Percentiles rank a stretch among this genome's conserved stretches.
phyloP scores from a whole-genome alignment of 1,139 yeast species.

The Blastobotrys aristatus region DNA sequence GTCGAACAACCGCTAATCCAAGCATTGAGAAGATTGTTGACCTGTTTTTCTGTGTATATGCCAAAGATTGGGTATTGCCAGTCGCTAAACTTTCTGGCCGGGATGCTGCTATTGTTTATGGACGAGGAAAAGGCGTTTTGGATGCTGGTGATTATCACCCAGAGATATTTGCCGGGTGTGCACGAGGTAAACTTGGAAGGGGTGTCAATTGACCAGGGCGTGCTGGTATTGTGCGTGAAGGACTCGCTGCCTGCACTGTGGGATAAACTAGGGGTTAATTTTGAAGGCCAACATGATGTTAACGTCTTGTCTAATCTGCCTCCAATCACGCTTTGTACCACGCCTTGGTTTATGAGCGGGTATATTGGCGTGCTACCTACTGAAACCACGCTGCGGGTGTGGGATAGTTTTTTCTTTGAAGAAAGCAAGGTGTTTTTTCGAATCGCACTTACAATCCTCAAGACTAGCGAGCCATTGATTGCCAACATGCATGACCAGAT shows the following conservation, averaged over 20 bases:
- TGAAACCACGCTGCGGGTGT: conserved; percentile 78
- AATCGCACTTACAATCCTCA: conserved; percentile 76
- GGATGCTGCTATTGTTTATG: conserved; percentile 73
- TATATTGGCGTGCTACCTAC: conserved; percentile 85
- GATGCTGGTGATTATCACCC: conserved; percentile 91
- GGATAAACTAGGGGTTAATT: conserved; percentile 45
- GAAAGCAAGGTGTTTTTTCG: conserved; percentile 85
- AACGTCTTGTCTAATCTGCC: conserved; percentile 75
- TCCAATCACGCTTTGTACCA: conserved; percentile 86
- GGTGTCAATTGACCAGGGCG: conserved; percentile 93
- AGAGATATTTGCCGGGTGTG: conserved; percentile 80
- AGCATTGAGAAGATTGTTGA: conserved; percentile 72
- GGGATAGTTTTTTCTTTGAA: conserved; percentile 95
- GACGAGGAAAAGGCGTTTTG: conserved; percentile 88
- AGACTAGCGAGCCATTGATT: conserved; percentile 64
- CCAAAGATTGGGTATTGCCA: conserved; percentile 96
- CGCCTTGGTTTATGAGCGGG: conserved; percentile 97
- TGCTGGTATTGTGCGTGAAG: conserved; percentile 75
- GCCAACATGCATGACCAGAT: conserved; percentile 54
- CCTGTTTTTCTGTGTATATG: conserved; percentile 78
- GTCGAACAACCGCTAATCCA: conserved; percentile 60
- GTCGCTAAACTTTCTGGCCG: conserved; percentile 86
- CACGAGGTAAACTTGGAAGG: conserved; percentile 91
- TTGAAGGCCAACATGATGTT: conserved; percentile 42
- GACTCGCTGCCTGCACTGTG: conserved; percentile 83